Base-by-base conservation (phyloP, 2,329 filamentous ascomycete genomes). In the Nothopassalora personata region DNA sequence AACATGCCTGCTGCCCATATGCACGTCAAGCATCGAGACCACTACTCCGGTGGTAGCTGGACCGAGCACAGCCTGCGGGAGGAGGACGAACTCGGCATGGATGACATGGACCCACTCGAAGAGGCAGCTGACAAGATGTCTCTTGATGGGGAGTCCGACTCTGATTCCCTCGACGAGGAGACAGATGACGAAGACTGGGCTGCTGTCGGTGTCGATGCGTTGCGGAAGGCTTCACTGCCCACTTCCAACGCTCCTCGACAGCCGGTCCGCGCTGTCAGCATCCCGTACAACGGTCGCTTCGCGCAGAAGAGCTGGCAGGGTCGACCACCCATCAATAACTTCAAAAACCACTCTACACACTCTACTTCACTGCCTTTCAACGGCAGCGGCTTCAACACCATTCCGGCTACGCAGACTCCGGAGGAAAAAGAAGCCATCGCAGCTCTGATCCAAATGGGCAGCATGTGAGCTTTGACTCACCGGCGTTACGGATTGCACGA, bases 101-200 rank as follows among this genome's bases (percentile, higher is more conserved):
- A 84, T 67, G 62, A 84, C 65, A 79, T 84, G 65, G 83, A 81
- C 71, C 87, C 91, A 82, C 80, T 88, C 68, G 90, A 93, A 73
- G 83, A 92, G 68, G 91, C 95, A 74, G 92, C 89, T 36, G 93
- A 97, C 76, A 93, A 92, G 74, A 97, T 97, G 93, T 97, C 92
- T 61, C 82, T 91, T 52, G 88, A 90, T 69, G 82, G 89, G 70
- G 70, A 91, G 88, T 33, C 78, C 78, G 87, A 89, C 65, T 67
- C 66, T 18, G 62, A 65, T 33, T 69, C 64, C 13, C 54, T 65
- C 31, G 75, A 78, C 63, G 91, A 96, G 71, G 83, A 90, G 60
- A 97, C 94, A 27, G 94, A 97, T 72, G 91, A 97, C 72, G 93
- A 97, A 75, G 92, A 97, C 75, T 97, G 93, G 92, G 90, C 89